These are phyloP conservation scores for Furcasterigmium sp. DNA, from an alignment of 2,329 filamentous ascomycete genomes.

Conservation along the genomic window DNA sequence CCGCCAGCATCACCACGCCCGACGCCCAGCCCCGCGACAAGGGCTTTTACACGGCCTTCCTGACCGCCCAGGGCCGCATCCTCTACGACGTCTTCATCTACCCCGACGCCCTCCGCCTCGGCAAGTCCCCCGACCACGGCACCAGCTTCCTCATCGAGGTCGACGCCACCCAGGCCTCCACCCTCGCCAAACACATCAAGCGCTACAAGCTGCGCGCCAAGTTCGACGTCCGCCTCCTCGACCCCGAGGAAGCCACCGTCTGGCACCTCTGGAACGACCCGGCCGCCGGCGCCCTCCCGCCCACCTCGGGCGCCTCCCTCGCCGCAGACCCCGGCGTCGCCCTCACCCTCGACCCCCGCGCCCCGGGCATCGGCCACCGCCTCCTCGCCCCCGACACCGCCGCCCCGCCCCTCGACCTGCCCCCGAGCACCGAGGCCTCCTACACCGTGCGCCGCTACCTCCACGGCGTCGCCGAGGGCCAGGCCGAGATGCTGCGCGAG, in stretches of 20 bases:
- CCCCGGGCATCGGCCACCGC: slow-evolving; percentile 51
- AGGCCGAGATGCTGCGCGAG: slow-evolving; percentile 67
- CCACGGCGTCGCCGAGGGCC: slow-evolving; percentile 79
- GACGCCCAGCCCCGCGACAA: slow-evolving; percentile 28
- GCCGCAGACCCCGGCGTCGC: slow-evolving; percentile 4
- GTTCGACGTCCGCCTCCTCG: slow-evolving; percentile 62
- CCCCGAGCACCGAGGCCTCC: slow-evolving; percentile 44
- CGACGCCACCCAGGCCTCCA: slow-evolving; percentile 60
- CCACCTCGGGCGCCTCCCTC: background rate
- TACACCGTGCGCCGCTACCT: slow-evolving; percentile 78
- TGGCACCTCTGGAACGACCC: slow-evolving; percentile 71
- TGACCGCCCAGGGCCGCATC: slow-evolving; percentile 80
- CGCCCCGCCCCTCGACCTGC: slow-evolving; percentile 32
- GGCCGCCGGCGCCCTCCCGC: slow-evolving; percentile 1
- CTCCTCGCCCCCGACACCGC: slow-evolving; percentile 28
- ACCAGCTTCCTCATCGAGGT: slow-evolving; percentile 68
- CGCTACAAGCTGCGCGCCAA: slow-evolving; percentile 84
- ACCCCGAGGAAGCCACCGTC: slow-evolving; percentile 58
- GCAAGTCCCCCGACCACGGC: slow-evolving; percentile 15
- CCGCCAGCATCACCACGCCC: slow-evolving; percentile 53
- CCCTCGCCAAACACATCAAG: slow-evolving; percentile 67
- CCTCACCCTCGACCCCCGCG: slow-evolving; percentile 44
- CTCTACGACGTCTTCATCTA: slow-evolving; percentile 91
- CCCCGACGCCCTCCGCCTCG: slow-evolving; percentile 39
- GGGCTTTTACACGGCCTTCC: slow-evolving; percentile 76